phyloP scores from a whole-genome alignment of 2,329 filamentous ascomycete genomes.

The Tolypocladium cylindrosporum region DNA sequence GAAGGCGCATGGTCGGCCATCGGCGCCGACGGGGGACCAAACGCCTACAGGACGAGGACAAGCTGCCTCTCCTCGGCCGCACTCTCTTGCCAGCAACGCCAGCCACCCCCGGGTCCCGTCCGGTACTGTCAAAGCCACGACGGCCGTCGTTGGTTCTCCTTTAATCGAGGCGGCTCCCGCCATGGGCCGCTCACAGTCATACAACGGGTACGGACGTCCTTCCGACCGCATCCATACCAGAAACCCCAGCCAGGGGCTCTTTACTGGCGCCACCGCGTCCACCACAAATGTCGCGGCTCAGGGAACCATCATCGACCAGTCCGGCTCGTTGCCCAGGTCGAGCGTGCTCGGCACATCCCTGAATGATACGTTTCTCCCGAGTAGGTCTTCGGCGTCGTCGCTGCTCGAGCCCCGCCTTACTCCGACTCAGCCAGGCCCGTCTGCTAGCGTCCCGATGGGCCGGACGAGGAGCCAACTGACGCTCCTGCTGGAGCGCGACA shows the following conservation, averaged over 20 bases:
- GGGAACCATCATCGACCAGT: conserved; percentile 33
- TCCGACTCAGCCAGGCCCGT: conserved; percentile 38
- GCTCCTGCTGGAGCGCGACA: conserved; percentile 45
- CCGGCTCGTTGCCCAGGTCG: conserved; percentile 19
- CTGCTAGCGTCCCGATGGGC: conserved; percentile 37
- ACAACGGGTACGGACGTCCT: conserved; percentile 16
- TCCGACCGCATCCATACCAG: conserved; percentile 5
- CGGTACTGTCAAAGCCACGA: too few relatives aligned
- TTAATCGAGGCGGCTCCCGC: conserved; percentile 7
- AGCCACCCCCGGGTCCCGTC: neutral
- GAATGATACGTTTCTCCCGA: conserved; percentile 14
- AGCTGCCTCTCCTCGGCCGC: neutral
- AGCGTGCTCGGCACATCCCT: conserved; percentile 9
- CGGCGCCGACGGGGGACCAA: conserved; percentile 3
- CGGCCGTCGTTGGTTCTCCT: neutral
- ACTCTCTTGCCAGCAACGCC: neutral
- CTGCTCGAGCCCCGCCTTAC: conserved; percentile 29
- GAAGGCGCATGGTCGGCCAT: conserved; percentile 2
- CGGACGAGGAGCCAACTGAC: conserved; percentile 52
- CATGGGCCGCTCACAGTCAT: conserved; percentile 22
- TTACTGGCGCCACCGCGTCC: conserved; percentile 25
- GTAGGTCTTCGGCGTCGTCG: conserved; percentile 12
- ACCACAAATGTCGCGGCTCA: conserved; percentile 30
- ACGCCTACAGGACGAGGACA: neutral
- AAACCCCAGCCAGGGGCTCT: conserved; percentile 16